phyloP scores from a whole-genome alignment of 2,329 filamentous ascomycete genomes.

The Paracoccidioides brasiliensis region DNA sequence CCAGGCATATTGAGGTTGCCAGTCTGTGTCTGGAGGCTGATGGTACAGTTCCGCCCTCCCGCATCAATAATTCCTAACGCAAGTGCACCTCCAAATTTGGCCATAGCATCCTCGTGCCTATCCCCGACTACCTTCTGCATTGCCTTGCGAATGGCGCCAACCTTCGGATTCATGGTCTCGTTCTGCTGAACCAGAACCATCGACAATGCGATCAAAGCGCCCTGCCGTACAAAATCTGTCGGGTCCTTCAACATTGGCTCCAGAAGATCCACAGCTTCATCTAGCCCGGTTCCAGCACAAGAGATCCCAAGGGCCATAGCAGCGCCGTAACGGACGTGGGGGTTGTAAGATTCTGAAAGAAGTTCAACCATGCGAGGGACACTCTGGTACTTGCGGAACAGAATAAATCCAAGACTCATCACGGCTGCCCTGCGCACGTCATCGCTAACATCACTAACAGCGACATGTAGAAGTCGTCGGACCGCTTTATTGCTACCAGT shows the following conservation, averaged over 20 bases:
- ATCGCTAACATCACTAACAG: constrained; percentile 95
- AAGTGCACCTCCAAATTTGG: constrained; percentile 90
- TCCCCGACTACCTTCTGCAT: constrained; percentile 89
- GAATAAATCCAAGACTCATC: constrained; percentile 94
- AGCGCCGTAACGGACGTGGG: constrained; percentile 92
- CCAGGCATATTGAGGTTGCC: constrained; percentile 98
- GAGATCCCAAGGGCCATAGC: constrained; percentile 98
- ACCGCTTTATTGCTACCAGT: constrained; percentile 98
- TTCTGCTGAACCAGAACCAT: constrained; percentile 99
- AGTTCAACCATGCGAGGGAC: constrained; percentile 98
- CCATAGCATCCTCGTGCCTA: constrained; percentile 97
- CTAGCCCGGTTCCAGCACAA: constrained; percentile 86
- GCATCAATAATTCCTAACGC: constrained; percentile 96
- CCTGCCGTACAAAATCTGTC: constrained; percentile 94
- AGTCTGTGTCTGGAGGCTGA: constrained; percentile 91
- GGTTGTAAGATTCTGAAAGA: constrained; percentile 96
- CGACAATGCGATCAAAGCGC: constrained; percentile 79
- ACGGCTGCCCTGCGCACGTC: constrained; percentile 93
- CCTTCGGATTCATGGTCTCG: constrained; percentile 96
- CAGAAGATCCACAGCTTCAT: constrained; percentile 89
- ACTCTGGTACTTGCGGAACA: constrained; percentile 94
- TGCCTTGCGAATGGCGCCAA: constrained; percentile 77
- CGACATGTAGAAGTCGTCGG: constrained; percentile 84
- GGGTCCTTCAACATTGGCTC: constrained; percentile 99
- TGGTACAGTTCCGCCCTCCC: constrained; percentile 95